A percentile compares a stretch with the other conserved stretches of the same genome.
phyloP scores from a whole-genome alignment of 1,284 basidiomycete genomes.

The Neonothopanus nambi region DNA sequence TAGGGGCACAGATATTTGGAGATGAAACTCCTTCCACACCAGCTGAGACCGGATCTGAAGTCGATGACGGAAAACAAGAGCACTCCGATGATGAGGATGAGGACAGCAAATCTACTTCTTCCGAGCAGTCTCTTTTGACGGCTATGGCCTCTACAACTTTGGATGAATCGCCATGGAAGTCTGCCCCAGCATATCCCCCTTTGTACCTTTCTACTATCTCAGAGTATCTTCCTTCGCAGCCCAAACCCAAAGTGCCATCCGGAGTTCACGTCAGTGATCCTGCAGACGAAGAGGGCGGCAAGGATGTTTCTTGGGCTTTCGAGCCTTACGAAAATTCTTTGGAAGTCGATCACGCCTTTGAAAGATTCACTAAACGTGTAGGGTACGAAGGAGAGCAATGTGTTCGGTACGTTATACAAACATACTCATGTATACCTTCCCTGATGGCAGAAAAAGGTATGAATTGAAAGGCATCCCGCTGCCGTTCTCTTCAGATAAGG shows the following conservation, averaged over 20 bases:
- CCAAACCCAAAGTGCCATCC: slow-evolving; percentile 48
- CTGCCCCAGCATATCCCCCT: slow-evolving; percentile 63
- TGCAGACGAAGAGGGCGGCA: slow-evolving; percentile 39
- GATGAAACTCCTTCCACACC: slow-evolving; percentile 21
- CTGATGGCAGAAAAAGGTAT: slow-evolving; percentile 50
- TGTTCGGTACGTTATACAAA: slow-evolving; percentile 53
- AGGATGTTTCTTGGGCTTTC: slow-evolving; percentile 54
- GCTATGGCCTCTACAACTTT: slow-evolving; percentile 59
- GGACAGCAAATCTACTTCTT: slow-evolving; percentile 27
- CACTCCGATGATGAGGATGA: slow-evolving; percentile 29
- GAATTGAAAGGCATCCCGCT: slow-evolving; percentile 74
- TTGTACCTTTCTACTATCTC: slow-evolving; percentile 70
- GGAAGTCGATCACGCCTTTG: slow-evolving; percentile 75
- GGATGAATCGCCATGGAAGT: slow-evolving; percentile 62
- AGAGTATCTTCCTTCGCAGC: slow-evolving; percentile 64
- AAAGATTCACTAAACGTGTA: slow-evolving; percentile 73
- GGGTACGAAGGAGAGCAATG: slow-evolving; percentile 73
- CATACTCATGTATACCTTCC: not conserved
- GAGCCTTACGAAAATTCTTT: slow-evolving; percentile 81
- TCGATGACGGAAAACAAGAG: slow-evolving; percentile 19
- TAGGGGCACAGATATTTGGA: slow-evolving; percentile 68
- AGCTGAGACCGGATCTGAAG: slow-evolving; percentile 16
- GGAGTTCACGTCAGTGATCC: slow-evolving; percentile 40
- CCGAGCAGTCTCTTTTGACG: slow-evolving; percentile 49
- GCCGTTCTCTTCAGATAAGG: slow-evolving; percentile 67